A percentile compares a stretch with the other conserved stretches of the same genome.
These are phyloP conservation scores for Exophiala sp. DNA, from an alignment of 2,329 filamentous ascomycete species.

Conservation along the genomic window DNA sequence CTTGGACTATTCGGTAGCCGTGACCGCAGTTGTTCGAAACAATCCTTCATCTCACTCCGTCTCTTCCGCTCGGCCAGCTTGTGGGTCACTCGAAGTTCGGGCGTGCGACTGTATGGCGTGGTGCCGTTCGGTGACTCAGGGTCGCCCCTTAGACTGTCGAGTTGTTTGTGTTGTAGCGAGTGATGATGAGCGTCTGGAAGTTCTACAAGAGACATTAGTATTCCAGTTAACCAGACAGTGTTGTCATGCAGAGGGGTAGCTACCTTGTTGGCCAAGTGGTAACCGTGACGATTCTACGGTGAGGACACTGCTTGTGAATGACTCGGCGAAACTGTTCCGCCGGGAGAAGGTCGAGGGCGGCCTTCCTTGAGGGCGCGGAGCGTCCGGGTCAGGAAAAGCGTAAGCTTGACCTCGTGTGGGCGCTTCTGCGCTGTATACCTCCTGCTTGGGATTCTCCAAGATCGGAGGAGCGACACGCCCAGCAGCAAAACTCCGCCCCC, in stretches of 20 bases:
- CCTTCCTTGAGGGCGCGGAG: slow-evolving; percentile 31
- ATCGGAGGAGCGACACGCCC: slow-evolving; percentile 46
- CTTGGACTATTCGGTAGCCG: slow-evolving; percentile 43
- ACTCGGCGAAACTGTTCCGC: slow-evolving; percentile 44
- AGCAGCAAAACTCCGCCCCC: slow-evolving; percentile 41
- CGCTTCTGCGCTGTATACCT: slow-evolving; percentile 47
- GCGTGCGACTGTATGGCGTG: slow-evolving; percentile 47
- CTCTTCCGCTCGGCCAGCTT: slow-evolving; percentile 48
- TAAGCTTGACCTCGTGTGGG: slow-evolving; percentile 47
- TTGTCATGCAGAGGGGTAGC: slow-evolving; percentile 9
- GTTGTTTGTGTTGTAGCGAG: slow-evolving; percentile 44
- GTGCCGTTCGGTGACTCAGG: slow-evolving; percentile 38
- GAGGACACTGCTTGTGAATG: slow-evolving; percentile 43
- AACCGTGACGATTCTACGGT: slow-evolving; percentile 51
- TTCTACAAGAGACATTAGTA: slow-evolving; percentile 33
- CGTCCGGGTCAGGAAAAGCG: slow-evolving; percentile 47
- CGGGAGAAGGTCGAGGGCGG: slow-evolving; percentile 37
- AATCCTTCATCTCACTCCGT: slow-evolving; percentile 49
- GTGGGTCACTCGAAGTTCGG: slow-evolving; percentile 46
- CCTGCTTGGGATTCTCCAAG: slow-evolving; percentile 44
- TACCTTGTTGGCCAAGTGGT: slow-evolving; percentile 45
- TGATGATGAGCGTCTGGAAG: slow-evolving; percentile 46
- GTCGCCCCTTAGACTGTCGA: slow-evolving; percentile 44
- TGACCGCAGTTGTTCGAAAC: slow-evolving; percentile 43
- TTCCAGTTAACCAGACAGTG: not conserved